These are phyloP conservation scores for Wickerhamomyces bisporus DNA, from an alignment of 805 yeast genomes.

Conservation along the genomic window DNA sequence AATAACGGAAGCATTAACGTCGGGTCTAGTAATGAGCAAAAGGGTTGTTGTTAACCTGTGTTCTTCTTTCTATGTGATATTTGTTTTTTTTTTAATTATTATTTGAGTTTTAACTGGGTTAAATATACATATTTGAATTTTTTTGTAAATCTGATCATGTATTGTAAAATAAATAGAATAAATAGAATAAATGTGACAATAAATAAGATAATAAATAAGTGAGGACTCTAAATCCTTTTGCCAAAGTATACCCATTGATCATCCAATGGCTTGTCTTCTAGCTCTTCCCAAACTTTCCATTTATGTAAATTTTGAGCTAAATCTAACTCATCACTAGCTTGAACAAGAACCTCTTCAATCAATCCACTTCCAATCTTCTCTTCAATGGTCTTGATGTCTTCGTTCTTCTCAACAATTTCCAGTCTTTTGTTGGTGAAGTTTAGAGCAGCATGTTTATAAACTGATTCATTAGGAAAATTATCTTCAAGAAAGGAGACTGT, in stretches of 20 bases:
- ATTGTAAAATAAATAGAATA: slow-evolving; percentile 1
- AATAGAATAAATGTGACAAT: no score
- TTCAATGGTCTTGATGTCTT: slow-evolving; percentile 63
- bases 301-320: slow-evolving; percentile 63
- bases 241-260: slow-evolving; percentile 87
- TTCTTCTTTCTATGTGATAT: background rate
- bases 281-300: slow-evolving; percentile 74
- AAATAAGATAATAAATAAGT: slow-evolving; percentile 2
- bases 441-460: slow-evolving; percentile 72
- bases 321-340: slow-evolving; percentile 75
- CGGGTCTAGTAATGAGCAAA: slow-evolving; percentile 4
- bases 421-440: slow-evolving; percentile 66
- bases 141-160: slow-evolving; percentile 1
- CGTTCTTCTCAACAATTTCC: slow-evolving; percentile 57
- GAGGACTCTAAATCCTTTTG: slow-evolving; percentile 40
- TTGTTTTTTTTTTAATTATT: background rate
- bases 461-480: slow-evolving; percentile 66
- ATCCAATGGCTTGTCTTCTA: slow-evolving; percentile 71
- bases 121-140: no score
- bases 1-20: slow-evolving; percentile 24
- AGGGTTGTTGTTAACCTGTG: slow-evolving; percentile 17
- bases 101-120: background rate
- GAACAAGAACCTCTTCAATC: slow-evolving; percentile 76
- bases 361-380: slow-evolving; percentile 73
- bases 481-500: slow-evolving; percentile 55